Conservation (phyloP, 2,329 filamentous ascomycete species). For the Mycogone perniciosa region DNA sequence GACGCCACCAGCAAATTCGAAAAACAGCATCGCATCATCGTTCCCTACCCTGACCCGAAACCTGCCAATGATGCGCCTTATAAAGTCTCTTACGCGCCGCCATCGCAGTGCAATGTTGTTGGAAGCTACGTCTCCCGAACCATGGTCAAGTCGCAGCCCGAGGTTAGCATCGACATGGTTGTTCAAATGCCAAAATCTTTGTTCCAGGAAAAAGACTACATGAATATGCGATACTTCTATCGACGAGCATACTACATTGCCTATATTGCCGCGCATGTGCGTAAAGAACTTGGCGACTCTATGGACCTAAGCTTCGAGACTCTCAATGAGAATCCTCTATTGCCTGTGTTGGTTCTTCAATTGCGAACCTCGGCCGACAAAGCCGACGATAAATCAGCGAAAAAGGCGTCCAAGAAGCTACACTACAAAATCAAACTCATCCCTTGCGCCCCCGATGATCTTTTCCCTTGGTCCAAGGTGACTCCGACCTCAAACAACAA, state of each 20-base stretch:
- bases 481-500: conserved; percentile 64
- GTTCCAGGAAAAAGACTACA: conserved; percentile 91
- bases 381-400: conserved; percentile 15
- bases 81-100: conserved; percentile 71
- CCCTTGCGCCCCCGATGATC: conserved; percentile 60
- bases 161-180: conserved; percentile 69
- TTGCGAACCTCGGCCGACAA: conserved; percentile 24
- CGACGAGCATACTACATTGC: conserved; percentile 89
- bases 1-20: conserved; percentile 64
- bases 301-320: conserved; percentile 58
- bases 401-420: conserved; percentile 25
- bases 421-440: conserved; percentile 67
- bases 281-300: conserved; percentile 45
- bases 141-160: conserved; percentile 57
- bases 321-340: conserved; percentile 67
- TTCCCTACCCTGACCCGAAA: conserved; percentile 79
- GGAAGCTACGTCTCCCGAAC: conserved; percentile 80
- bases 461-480: conserved; percentile 69
- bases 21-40: conserved; percentile 58
- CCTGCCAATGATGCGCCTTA: conserved; percentile 73
- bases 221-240: conserved; percentile 90
- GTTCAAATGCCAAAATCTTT: conserved; percentile 74
- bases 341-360: conserved; percentile 56
- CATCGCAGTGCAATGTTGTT: conserved; percentile 74
- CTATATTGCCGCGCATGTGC: conserved; percentile 66